Percentiles rank a stretch among this genome's conserved stretches.
These are phyloP conservation scores for Ascochyta lentis DNA, from an alignment of 2,329 filamentous ascomycete genomes.

Conservation along the genomic window DNA sequence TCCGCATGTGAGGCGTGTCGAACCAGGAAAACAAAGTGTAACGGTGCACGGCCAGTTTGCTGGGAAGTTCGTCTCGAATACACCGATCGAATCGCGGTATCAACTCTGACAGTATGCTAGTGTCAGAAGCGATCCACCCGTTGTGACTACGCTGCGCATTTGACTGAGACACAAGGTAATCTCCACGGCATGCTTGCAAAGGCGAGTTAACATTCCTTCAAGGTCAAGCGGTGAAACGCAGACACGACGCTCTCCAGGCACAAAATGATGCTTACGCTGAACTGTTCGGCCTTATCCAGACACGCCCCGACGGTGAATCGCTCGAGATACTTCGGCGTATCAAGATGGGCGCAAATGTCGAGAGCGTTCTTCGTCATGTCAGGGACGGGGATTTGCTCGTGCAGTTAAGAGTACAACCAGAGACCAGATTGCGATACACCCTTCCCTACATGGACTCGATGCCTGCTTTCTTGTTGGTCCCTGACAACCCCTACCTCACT, in stretches of 20 bases:
- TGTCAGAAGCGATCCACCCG: conserved; percentile 7
- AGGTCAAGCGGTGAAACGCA: conserved; percentile 22
- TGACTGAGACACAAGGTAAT: conserved; percentile 14
- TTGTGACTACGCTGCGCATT: conserved; percentile 6
- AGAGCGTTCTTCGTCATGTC: conserved; percentile 20
- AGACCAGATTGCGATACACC: conserved; percentile 16
- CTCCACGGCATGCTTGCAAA: not conserved
- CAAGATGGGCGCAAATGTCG: conserved; percentile 18
- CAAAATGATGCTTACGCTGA: conserved; percentile 23
- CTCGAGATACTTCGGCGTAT: conserved; percentile 22
- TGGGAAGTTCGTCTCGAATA: conserved; percentile 7
- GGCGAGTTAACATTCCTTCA: conserved; percentile 5
- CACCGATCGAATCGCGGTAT: not conserved
- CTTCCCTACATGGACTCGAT: conserved; percentile 17
- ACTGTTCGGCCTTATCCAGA: conserved; percentile 19
- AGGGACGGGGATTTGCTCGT: conserved; percentile 24
- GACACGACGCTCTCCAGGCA: conserved; percentile 14
- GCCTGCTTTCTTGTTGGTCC: conserved; percentile 11
- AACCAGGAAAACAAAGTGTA: conserved; percentile 11
- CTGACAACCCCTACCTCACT: conserved; percentile 18
- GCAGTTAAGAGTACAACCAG: conserved; percentile 18
- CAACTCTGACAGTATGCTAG: conserved; percentile 4
- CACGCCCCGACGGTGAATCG: conserved; percentile 17
- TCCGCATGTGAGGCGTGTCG: conserved; percentile 11
- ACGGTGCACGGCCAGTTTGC: conserved; percentile 2